Percentiles rank a stretch among this genome's conserved stretches.
phyloP scores from a whole-genome alignment of 495 filamentous ascomycete genomes.

The Podospora conica region DNA sequence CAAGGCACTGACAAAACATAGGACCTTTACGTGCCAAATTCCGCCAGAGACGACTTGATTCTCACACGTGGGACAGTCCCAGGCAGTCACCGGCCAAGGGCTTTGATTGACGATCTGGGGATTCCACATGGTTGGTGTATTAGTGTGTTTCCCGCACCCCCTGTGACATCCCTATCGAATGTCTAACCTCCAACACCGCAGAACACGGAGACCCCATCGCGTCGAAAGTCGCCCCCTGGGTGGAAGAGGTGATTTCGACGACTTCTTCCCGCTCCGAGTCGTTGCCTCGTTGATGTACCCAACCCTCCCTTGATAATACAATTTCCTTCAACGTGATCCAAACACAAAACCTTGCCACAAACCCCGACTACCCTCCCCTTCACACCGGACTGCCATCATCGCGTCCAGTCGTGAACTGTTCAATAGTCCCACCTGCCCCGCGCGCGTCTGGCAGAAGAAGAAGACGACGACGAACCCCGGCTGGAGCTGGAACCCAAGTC shows the following conservation, averaged over 20 bases:
- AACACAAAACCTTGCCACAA: no score
- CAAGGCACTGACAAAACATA: not conserved
- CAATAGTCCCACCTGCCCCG: no score
- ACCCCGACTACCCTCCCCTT: no score
- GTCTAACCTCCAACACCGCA: not conserved
- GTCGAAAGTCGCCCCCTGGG: not conserved
- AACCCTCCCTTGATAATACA: no score
- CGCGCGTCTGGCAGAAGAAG: no score
- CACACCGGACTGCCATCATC: no score
- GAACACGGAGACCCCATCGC: not conserved
- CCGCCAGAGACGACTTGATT: not conserved
- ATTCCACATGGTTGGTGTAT: conserved; percentile 1
- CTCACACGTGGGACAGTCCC: not conserved
- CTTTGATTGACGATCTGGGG: not conserved
- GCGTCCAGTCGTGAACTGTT: no score
- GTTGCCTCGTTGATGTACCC: no score
- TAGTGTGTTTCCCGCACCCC: not conserved
- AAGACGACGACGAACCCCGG: no score
- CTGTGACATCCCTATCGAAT: not conserved
- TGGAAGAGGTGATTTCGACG: not conserved
- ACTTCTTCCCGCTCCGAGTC: no score
- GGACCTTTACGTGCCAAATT: not conserved
- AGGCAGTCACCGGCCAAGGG: not conserved
- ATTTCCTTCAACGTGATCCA: no score
- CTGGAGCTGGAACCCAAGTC: no score